phyloP scores from a whole-genome alignment of 352 stramenopile genomes.

The Pythium apleroticum region DNA sequence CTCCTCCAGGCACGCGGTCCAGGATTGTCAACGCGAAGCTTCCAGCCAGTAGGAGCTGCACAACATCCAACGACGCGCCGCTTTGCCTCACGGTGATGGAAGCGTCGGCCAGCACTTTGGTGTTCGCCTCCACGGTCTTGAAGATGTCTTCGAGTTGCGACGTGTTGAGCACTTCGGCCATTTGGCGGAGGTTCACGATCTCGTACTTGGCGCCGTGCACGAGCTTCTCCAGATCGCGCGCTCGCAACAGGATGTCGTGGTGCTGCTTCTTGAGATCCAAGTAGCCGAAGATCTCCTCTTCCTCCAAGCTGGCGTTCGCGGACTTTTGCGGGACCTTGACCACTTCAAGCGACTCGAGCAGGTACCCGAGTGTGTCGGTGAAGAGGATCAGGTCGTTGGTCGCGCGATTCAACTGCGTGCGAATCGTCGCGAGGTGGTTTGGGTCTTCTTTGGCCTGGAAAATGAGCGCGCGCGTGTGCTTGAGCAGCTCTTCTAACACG shows the following conservation, averaged over 20 bases:
- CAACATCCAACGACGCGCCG: slow-evolving; percentile 75
- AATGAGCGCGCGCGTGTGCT: slow-evolving; percentile 90
- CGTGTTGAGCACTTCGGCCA: slow-evolving; percentile 87
- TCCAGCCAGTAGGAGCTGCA: slow-evolving; percentile 89
- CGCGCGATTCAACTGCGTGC: slow-evolving; percentile 83
- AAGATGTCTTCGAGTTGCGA: slow-evolving; percentile 90
- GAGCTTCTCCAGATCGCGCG: slow-evolving; percentile 92
- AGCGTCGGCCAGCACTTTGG: slow-evolving; percentile 80
- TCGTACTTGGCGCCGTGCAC: slow-evolving; percentile 88
- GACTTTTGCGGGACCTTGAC: slow-evolving; percentile 58
- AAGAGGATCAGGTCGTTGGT: slow-evolving; percentile 94
- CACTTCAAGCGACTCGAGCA: slow-evolving; percentile 93
- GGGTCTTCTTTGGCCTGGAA: slow-evolving; percentile 87
- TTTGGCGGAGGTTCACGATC: slow-evolving; percentile 90
- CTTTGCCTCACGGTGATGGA: slow-evolving; percentile 66
- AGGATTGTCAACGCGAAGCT: slow-evolving; percentile 92
- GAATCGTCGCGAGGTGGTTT: slow-evolving; percentile 79
- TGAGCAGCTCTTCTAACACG: slow-evolving; percentile 94
- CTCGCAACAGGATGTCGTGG: slow-evolving; percentile 87
- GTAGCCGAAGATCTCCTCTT: slow-evolving; percentile 89
- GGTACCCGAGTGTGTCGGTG: slow-evolving; percentile 93
- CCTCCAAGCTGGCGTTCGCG: slow-evolving; percentile 39
- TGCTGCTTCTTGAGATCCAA: slow-evolving; percentile 88
- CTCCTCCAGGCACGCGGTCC: slow-evolving; percentile 91
- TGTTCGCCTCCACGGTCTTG: slow-evolving; percentile 88